These are phyloP conservation scores for Stachybotrys chlorohalonatus DNA, from an alignment of 2,329 filamentous ascomycete genomes.

Conservation along the genomic window DNA sequence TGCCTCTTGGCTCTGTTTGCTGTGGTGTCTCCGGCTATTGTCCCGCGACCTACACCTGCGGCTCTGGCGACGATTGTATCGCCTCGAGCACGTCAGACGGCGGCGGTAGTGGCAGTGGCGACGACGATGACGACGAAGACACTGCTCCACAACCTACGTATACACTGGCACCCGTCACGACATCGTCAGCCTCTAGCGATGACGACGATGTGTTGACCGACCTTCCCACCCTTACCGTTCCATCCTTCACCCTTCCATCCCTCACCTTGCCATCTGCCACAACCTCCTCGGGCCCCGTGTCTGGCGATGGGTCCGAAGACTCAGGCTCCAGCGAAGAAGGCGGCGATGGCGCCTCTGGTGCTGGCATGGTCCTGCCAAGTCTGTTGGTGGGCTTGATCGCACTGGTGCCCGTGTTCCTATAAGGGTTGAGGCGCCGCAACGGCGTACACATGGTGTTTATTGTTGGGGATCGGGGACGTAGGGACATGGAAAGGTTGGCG, in stretches of 20 bases:
- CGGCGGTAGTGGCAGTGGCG: slow-evolving; percentile 2
- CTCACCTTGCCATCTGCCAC: neutral
- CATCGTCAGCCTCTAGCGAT: neutral
- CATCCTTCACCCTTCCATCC: neutral
- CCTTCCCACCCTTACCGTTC: neutral
- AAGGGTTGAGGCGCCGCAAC: neutral
- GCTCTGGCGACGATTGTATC: slow-evolving; percentile 10
- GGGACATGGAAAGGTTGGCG: too few species aligned
- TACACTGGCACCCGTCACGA: neutral
- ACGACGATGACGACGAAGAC: slow-evolving; percentile 6
- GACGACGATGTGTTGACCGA: neutral
- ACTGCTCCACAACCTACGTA: neutral
- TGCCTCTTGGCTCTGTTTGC: slow-evolving; percentile 17
- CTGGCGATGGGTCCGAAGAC: neutral
- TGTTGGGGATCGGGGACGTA: neutral
- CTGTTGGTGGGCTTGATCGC: slow-evolving; percentile 13
- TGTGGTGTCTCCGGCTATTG: slow-evolving; percentile 19
- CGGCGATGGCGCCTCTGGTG: slow-evolving; percentile 5
- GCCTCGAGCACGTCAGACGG: slow-evolving; percentile 13
- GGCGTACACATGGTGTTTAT: neutral
- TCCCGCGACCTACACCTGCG: slow-evolving; percentile 14
- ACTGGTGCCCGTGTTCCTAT: slow-evolving; percentile 16
- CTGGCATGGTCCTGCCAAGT: slow-evolving; percentile 7
- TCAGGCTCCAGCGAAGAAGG: neutral
- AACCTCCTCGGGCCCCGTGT: neutral